These are phyloP conservation scores for Borovskyia barvae DNA, from an alignment of 208 protist species.

Conservation along the genomic window DNA sequence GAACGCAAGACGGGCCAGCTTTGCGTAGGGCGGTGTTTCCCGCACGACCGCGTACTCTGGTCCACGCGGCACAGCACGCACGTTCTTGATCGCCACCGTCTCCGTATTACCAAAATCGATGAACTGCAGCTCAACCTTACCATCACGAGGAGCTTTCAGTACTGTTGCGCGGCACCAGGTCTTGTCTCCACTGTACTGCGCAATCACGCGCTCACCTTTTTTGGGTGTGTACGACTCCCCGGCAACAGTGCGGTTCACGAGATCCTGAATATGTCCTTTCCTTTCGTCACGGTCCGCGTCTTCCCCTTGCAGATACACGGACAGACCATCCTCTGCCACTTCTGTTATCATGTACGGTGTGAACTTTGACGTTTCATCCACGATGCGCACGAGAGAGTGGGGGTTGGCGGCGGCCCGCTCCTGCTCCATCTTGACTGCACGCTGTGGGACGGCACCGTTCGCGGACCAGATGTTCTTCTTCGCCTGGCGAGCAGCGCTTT, in stretches of 20 bases:
- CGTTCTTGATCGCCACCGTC: conserved; percentile 39
- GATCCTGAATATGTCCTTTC: conserved; percentile 49
- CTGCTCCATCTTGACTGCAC: conserved; percentile 61
- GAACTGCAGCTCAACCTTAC: conserved; percentile 66
- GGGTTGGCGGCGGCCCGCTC: conserved; percentile 44
- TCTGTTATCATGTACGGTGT: conserved; percentile 55
- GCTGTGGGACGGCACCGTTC: conserved; percentile 49
- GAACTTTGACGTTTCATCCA: conserved; percentile 48
- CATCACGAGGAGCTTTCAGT: conserved; percentile 36
- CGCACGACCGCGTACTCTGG: conserved; percentile 71
- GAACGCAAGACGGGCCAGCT: conserved; percentile 66
- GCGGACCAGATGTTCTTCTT: conserved; percentile 67
- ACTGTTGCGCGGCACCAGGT: conserved; percentile 82
- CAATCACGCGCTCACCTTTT: conserved; percentile 70
- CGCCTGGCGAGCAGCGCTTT: conserved; percentile 47
- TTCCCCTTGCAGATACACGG: conserved; percentile 70
- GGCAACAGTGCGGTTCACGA: conserved; percentile 49
- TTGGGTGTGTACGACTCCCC: conserved; percentile 31
- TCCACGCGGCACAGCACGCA: conserved; percentile 65
- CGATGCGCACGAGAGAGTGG: conserved; percentile 29
- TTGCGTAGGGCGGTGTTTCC: conserved; percentile 63
- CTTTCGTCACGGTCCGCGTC: conserved; percentile 35
- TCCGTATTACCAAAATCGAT: conserved; percentile 87
- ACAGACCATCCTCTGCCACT: conserved; percentile 69
- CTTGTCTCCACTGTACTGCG: conserved; percentile 74